Base-by-base conservation (phyloP, 176 grass and related monocot species). In the Eragrostis curvula region DNA sequence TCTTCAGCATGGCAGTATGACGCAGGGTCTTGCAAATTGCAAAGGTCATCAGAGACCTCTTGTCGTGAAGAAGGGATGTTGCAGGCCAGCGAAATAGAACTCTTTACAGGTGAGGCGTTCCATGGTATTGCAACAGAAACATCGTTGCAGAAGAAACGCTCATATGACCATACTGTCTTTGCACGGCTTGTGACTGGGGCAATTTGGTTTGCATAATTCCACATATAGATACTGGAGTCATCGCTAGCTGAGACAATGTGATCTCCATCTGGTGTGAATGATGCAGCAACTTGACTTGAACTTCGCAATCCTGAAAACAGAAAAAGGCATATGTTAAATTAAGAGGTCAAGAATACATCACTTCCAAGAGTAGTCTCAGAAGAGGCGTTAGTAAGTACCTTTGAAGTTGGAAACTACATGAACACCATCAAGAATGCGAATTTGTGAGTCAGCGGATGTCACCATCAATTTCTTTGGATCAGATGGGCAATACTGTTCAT, bases 381-480 rank as follows among this genome's bases (percentile, higher is more conserved):
- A 68, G 25, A 86, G 55, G 58, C 47, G 66, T 9, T 50, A 29
- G 44, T 87, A 97, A 29, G 44, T 87, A 97, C 96, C 93, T 88
- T 96, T 99, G 63, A 87, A 99, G 86, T 71, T 96, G 58, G 92
- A 85, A 64, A 90, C 73, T 24, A 96, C 79, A 75, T 96, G 88
- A 85, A 59, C 71, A 13, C 96, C 89, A 60, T 99, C 83, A 76
- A 97, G 82, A 76, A 99, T 87, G 75, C 89, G 87, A 65, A 99
- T 78, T 85, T 95, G 86, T 28, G 91, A 99, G 74, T 94, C 89
- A 46, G 89, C 96, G 51, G 96, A 94, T 83, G 91, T 87, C 47
- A 99, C 90, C 93, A 99, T 88, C 67, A 99, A 58, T 88, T 85
- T 94, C 84, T 81, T 85, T 77, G 82, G 84, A 93, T 99, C 87